Conservation (phyloP, 108 stramenopile genomes). For the Aurantiochytrium sp. region DNA sequence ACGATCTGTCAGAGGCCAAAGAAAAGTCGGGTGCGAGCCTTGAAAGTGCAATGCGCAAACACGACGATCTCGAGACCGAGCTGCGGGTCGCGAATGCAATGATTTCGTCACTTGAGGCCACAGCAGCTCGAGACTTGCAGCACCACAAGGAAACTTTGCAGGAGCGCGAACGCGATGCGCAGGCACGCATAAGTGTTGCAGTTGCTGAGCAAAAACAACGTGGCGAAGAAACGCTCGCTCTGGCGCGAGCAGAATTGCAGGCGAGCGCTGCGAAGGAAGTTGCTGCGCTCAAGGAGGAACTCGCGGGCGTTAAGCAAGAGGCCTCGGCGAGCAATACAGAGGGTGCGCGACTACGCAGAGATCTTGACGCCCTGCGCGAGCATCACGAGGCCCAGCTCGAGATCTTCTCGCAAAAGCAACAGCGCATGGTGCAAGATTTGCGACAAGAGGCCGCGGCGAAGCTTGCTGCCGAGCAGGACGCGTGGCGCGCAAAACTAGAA, state of each 20-base stretch:
- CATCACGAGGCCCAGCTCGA: neutral
- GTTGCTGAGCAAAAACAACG: neutral
- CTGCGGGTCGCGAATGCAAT: neutral
- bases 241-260: neutral
- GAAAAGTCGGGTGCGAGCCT: neutral
- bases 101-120: neutral
- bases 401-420: neutral
- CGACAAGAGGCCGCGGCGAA: neutral
- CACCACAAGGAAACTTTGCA: too few relatives aligned
- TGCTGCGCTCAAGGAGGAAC: neutral
- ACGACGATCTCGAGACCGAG: neutral
- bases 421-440: neutral
- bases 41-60: neutral
- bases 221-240: neutral
- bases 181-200: neutral
- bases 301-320: neutral
- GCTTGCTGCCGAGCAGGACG: neutral
- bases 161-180: neutral
- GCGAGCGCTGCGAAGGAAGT: neutral
- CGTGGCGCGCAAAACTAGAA: neutral
- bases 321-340: neutral
- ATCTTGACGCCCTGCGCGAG: neutral
- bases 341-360: too few relatives aligned
- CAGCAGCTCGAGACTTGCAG: neutral
- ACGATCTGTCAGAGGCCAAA: neutral